Evolutionary conservation across 768 basidiomycete species (phyloP).

Genomic region (Lentinula raphanica): DNA sequence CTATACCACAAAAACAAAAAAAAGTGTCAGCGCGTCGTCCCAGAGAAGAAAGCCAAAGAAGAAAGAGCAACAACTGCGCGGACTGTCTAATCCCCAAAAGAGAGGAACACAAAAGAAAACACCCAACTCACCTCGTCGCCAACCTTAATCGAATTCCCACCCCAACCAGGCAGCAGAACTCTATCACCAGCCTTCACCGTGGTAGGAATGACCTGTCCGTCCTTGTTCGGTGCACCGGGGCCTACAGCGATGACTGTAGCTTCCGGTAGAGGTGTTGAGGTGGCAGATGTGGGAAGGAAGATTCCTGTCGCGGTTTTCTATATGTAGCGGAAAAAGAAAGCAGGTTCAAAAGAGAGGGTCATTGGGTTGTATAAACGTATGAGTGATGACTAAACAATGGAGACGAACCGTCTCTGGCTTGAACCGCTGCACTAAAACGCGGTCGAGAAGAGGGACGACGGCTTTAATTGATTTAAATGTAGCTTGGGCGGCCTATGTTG

Average conservation of each 20-base stretch:
- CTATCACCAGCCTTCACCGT: constrained; percentile 85
- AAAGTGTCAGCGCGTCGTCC: not conserved
- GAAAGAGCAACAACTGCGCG: no score
- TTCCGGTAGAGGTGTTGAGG: constrained; percentile 84
- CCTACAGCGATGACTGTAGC: constrained; percentile 95
- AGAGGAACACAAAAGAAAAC: no score
- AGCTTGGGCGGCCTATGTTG: constrained; percentile 68
- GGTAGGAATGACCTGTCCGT: constrained; percentile 70
- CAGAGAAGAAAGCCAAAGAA: no score
- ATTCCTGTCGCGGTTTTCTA: constrained; percentile 98
- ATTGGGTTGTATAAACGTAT: not conserved
- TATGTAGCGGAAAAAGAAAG: not conserved
- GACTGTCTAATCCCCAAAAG: no score
- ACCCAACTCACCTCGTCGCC: constrained; percentile 94
- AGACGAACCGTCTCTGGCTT: constrained; percentile 84
- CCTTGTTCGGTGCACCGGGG: constrained; percentile 88
- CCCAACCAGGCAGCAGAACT: constrained; percentile 94
- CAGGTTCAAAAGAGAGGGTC: not conserved
- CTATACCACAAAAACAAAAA: constrained; percentile 32
- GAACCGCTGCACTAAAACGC: constrained; percentile 95
- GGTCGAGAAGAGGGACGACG: constrained; percentile 87
- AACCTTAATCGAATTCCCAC: constrained; percentile 92
- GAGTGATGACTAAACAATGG: not conserved
- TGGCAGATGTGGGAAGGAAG: constrained; percentile 90
- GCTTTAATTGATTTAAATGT: constrained; percentile 96